Evolutionary conservation across 83 land plant genomes (phyloP).

Genomic region (Diphasiastrum complanatum): DNA sequence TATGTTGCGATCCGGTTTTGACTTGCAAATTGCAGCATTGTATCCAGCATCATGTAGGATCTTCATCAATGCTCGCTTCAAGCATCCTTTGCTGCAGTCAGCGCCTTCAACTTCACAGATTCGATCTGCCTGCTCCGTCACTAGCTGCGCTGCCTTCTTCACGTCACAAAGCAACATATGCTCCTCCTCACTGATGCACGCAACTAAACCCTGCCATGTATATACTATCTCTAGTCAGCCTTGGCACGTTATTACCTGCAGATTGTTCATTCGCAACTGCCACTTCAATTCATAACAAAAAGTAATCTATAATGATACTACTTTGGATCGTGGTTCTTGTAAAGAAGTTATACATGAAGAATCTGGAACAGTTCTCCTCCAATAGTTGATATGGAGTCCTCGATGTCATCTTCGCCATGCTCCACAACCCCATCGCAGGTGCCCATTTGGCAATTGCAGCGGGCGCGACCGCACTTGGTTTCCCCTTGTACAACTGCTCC

Average conservation of each 20-base stretch:
- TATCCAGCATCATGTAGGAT: conserved; percentile 48
- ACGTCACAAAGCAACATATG: conserved; percentile 54
- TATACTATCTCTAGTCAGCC: neutral
- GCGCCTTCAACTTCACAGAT: conserved; percentile 27
- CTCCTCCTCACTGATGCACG: conserved; percentile 46
- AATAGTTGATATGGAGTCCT: conserved; percentile 28
- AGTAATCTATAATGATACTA: neutral
- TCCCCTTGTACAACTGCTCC: conserved; percentile 29
- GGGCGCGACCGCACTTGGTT: conserved; percentile 40
- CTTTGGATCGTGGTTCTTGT: neutral
- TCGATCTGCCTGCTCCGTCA: conserved; percentile 35
- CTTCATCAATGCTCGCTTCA: conserved; percentile 38
- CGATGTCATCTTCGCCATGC: conserved; percentile 39
- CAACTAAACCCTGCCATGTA: conserved; percentile 41
- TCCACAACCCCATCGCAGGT: conserved; percentile 34
- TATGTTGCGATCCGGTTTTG: conserved; percentile 75
- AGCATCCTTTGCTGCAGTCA: conserved; percentile 13
- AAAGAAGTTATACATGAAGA: conserved; percentile 38
- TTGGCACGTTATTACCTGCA: neutral
- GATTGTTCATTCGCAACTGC: neutral
- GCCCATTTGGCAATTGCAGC: conserved; percentile 70
- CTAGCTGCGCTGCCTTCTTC: neutral
- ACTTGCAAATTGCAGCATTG: conserved; percentile 87
- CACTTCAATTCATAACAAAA: neutral
- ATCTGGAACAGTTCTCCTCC: conserved; percentile 41